Base-by-base conservation (phyloP, 164 flowering plant genomes). In the Chloranthus sessilifolius region DNA sequence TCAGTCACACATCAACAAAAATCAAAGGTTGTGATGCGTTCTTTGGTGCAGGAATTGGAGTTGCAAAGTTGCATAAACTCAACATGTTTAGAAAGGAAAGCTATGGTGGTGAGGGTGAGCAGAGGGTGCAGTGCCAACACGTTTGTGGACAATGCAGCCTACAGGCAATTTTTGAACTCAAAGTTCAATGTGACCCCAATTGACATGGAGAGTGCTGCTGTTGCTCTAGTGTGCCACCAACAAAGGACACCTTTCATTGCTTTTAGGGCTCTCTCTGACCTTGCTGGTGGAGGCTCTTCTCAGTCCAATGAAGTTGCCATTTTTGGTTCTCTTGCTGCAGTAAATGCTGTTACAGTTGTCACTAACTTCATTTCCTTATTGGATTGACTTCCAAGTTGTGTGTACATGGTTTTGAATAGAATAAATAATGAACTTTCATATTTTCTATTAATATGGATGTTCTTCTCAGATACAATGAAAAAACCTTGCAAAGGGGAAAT, bases 51-150 rank as follows among this genome's bases (percentile, higher is more conserved):
- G 84, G 73, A 23, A 1, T 7, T 74, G 68, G 60, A 62, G 52
- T 54, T 80, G 40, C 65, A 47, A 5, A 17, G 61, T 9, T 81
- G 91, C 43, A 52, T 77, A 6, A 77, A 81, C 7, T 55, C 75
- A 0, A 21, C 66, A 1, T 77, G 70, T 49, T 46, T 72, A 42
- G 40, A 68, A 7, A 56, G 37, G 27, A 36, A 26, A 17, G 70
- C 76, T 5, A 53, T 20, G 17, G 63, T 65, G 50, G 23, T 19
- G 1, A 51, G n/a, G 4, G 70, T 68, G 37, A 12, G 43, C 7
- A 55, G 66, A 50, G 76, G 76, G 9, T 30, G 50, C 23, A 68
- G 71, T 56, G 62, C 73, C 11, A 62, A 44, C 25, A 37, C 40
- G 4, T 72, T 52, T n/a, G 19, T 68, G 1, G 63, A 62, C 50